A percentile compares a stretch with the other conserved stretches of the same genome.
These are phyloP conservation scores for Priceomyces haplophilus DNA, from an alignment of 805 yeast genomes.

Conservation along the genomic window DNA sequence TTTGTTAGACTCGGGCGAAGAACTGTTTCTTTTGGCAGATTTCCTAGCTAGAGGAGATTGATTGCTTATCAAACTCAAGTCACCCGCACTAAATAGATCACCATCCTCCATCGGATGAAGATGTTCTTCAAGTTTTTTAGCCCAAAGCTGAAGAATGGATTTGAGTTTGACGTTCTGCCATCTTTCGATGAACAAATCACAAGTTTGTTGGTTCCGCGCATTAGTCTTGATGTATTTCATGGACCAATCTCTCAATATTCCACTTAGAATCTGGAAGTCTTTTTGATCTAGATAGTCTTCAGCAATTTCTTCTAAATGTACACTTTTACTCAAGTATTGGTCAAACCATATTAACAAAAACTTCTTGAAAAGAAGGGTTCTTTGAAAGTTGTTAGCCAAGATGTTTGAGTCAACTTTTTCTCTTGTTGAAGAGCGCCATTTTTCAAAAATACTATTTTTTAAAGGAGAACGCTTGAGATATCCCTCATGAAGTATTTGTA, in stretches of 20 bases:
- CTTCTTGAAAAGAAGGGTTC: constrained; percentile 21
- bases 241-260: constrained; percentile 32
- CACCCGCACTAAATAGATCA: constrained; percentile 13
- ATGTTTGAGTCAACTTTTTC: constrained; percentile 1
- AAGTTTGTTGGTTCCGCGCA: constrained; percentile 33
- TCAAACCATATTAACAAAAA: constrained; percentile 34
- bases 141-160: constrained; percentile 39
- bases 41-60: constrained; percentile 33
- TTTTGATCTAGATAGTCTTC: constrained; percentile 28
- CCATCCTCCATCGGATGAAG: constrained; percentile 2
- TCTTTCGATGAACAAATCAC: constrained; percentile 30
- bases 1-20: constrained; percentile 3
- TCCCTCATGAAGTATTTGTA: constrained; percentile 9
- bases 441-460: constrained; percentile 4
- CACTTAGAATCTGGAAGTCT: constrained; percentile 25
- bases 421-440: constrained; percentile 13
- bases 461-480: constrained; percentile 6
- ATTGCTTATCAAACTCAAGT: constrained; percentile 22
- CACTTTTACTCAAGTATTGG: constrained; percentile 20
- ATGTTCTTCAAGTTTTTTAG: constrained; percentile 20
- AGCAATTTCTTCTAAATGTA: constrained; percentile 25
- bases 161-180: constrained; percentile 27
- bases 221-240: constrained; percentile 32
- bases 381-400: constrained; percentile 17
- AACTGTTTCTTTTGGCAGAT: constrained; percentile 7